A percentile compares a stretch with the other conserved stretches of the same genome.
phyloP scores from a whole-genome alignment of 805 yeast species.

The Saturnispora halmiae region DNA sequence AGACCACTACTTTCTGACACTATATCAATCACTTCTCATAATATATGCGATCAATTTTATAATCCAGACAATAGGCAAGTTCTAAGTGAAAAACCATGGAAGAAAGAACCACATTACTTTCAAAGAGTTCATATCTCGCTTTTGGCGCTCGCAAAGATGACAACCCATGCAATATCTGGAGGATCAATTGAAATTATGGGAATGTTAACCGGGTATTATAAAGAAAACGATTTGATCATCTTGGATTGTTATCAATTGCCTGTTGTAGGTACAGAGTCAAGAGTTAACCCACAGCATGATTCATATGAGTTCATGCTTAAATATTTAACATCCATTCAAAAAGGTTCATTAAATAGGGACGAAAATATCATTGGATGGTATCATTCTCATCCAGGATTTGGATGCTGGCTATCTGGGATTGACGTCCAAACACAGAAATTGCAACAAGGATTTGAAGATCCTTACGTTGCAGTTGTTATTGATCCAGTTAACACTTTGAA shows the following conservation, averaged over 20 bases:
- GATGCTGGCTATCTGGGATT: conserved; percentile 91
- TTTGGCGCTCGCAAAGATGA: conserved; percentile 65
- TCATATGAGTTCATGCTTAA: conserved; percentile 93
- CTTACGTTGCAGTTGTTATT: conserved; percentile 79
- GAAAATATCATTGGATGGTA: conserved; percentile 94
- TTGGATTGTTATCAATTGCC: conserved; percentile 82
- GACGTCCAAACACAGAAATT: conserved; percentile 84
- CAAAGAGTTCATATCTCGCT: conserved; percentile 56
- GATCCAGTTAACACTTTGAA: conserved; percentile 66
- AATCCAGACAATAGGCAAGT: not conserved
- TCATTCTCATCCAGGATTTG: conserved; percentile 94
- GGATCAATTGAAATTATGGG: conserved; percentile 94
- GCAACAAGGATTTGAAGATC: conserved; percentile 86
- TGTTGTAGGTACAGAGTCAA: conserved; percentile 90
- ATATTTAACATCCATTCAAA: conserved; percentile 50
- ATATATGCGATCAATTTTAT: not conserved
- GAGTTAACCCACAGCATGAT: conserved; percentile 91
- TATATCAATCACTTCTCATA: not conserved
- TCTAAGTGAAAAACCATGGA: conserved; percentile 41
- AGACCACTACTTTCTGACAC: not conserved
- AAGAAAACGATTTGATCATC: conserved; percentile 47
- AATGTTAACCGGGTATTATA: conserved; percentile 71
- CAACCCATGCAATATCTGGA: conserved; percentile 72
- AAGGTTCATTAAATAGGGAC: conserved; percentile 35
- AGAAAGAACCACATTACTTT: conserved; percentile 49